phyloP scores from a whole-genome alignment of 345 rosid species.

The Eucalyptus regnans region DNA sequence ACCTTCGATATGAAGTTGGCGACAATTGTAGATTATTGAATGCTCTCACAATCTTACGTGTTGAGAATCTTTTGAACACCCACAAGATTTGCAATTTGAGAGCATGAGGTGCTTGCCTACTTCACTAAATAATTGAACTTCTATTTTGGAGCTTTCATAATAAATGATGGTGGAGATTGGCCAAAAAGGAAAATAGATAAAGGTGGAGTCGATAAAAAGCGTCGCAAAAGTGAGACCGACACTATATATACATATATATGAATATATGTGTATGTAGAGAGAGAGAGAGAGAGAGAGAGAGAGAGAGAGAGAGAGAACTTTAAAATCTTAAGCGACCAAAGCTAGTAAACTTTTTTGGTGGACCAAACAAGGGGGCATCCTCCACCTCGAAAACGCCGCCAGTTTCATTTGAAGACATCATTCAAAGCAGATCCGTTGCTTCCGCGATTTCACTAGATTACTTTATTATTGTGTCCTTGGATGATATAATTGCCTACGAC shows the following conservation, averaged over 20 bases:
- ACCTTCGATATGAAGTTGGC: background rate
- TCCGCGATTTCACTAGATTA: background rate
- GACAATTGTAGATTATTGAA: background rate
- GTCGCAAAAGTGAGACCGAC: background rate
- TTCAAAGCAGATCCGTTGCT: background rate
- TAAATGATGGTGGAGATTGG: background rate
- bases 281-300: too few species aligned
- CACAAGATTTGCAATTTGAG: background rate
- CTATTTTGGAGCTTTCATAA: background rate
- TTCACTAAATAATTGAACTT: background rate
- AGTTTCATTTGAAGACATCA: background rate
- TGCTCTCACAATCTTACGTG: background rate
- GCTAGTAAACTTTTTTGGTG: background rate
- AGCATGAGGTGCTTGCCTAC: rapidly evolving
- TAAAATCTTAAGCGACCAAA: background rate
- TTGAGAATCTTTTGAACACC: background rate
- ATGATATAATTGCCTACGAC: background rate
- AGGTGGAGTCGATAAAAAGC: background rate
- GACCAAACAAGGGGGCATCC: background rate
- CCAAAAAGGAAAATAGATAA: background rate
- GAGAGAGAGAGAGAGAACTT: background rate
- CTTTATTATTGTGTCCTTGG: background rate
- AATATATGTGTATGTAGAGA: background rate
- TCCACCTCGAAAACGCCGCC: background rate
- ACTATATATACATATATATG: background rate